These are phyloP conservation scores for Penicillium desertorum DNA, from an alignment of 495 filamentous ascomycete genomes.

Conservation along the genomic window DNA sequence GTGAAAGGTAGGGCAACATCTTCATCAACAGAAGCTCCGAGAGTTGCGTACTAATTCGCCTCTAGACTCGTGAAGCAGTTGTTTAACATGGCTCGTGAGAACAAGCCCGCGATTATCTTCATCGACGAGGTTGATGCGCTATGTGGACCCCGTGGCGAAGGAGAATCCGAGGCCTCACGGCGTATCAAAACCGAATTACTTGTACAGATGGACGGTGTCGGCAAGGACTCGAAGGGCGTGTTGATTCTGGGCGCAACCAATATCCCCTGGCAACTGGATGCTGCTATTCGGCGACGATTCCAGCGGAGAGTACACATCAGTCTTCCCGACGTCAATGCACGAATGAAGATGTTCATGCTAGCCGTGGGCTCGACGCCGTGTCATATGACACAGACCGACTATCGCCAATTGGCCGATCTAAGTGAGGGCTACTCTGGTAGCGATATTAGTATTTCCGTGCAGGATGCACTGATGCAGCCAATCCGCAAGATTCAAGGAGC, in stretches of 20 bases:
- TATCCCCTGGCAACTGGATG: conserved; percentile 98
- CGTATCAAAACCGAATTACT: conserved; percentile 98
- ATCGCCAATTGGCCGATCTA: conserved; percentile 70
- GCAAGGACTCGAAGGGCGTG: conserved; percentile 88
- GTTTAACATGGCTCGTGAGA: conserved; percentile 97
- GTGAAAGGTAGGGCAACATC: conserved; percentile 67
- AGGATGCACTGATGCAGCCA: conserved; percentile 97
- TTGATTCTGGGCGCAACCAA: conserved; percentile 96
- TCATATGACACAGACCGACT: conserved; percentile 76
- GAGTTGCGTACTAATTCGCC: neutral
- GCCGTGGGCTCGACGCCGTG: conserved; percentile 89
- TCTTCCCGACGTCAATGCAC: conserved; percentile 80
- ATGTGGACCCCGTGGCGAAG: conserved; percentile 93
- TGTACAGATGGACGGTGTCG: conserved; percentile 99
- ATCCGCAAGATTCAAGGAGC: conserved; percentile 97
- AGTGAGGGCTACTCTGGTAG: conserved; percentile 93
- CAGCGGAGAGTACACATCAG: conserved; percentile 94
- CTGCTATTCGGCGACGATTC: conserved; percentile 96
- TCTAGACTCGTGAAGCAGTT: conserved; percentile 90
- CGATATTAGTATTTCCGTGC: conserved; percentile 94
- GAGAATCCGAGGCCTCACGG: conserved; percentile 93
- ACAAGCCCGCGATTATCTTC: conserved; percentile 98
- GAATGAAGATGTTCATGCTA: conserved; percentile 97
- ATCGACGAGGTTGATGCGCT: conserved; percentile 99
- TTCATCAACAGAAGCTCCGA: neutral